Base-by-base conservation (phyloP, 768 basidiomycete genomes). In the Psilocybe cyanescens region DNA sequence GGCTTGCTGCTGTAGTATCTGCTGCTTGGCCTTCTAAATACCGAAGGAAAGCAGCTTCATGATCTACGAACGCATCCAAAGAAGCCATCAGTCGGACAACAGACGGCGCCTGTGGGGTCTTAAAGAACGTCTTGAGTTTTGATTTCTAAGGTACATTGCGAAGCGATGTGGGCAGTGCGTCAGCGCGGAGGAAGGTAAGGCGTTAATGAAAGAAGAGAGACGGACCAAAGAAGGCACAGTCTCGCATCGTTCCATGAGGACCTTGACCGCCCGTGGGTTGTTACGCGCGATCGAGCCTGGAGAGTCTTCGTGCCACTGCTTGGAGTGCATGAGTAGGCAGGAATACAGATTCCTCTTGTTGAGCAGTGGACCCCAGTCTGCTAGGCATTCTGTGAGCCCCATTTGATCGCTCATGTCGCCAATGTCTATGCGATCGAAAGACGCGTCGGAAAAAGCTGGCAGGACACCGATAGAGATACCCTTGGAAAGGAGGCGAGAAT, bases 401-500 rank as follows among this genome's bases (percentile, higher is more conserved):
- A 72, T 55, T 12, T 67, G 63, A 59, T 80, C 80, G 17, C 70
- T 67, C 66, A 79, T 65, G 61, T 74, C 71, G 3, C 74, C 76
- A 2, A 74, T 64, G 62, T 80, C 79, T 24, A 80, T 71, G 19
- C 79, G 72, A 61, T 80, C 79, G 55, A 81, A 80, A 30, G 71
- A 72, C 17, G 72, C 72, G 24, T 72, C 72, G 8, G 68, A 58
- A 48, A 80, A 80, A 3, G 74, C 70, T 6, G 76, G 78, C 8
- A 81, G 64, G 37, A 73, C 71, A 9, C 76, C 76, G 24, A 73
- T 71, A 17, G 74, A 72, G n/a, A 85, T 76, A 0, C 70, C 74
- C 52, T 74, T 74, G 0, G 81, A 75, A 24, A 86, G 76, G 11
- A 74, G 58, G 33, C 72, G 70, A 4, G 83, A 75, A 57, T 86